Base-by-base conservation (phyloP, 208 protist genomes). In the Leishmania arabica region DNA sequence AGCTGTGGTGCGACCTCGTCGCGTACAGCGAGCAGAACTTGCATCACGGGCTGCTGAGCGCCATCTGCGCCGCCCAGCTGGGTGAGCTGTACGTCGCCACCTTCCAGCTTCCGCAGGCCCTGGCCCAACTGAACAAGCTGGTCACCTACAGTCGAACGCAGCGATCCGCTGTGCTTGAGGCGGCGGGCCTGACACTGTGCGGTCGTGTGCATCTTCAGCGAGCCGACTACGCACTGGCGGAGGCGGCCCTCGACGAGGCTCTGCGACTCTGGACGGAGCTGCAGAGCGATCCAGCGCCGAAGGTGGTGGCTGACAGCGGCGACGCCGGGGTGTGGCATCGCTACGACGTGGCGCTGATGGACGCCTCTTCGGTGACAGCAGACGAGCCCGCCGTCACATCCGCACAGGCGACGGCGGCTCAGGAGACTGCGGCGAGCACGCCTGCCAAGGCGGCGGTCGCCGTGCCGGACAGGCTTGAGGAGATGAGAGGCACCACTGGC, bases 51-150 rank as follows among this genome's bases (percentile, higher is more conserved):
- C 83, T 90, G 45, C 85, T 97, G 65, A 87, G 80, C 64, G 89
- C 88, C 34, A 73, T 98, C 27, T 92, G 86, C 13, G 88, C 88
- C 19, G 80, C 88, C 49, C 92, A 96, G 80, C 89, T 98, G 45
- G 94, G 94, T 31, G 91, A 97, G 85, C 89, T 96, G 64, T 94
- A 96, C 87, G 87, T 97, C 45, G 88, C 93, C 49, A 94, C 91
- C 27, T 90, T 96, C 75, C 93, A 97, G 80, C 86, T 97, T 4
- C 60, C 77, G 13, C 84, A 91, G 37, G 94, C 96, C 6, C 85
- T 92, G 3, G 77, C 86, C 71, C 92, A 95, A 82, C 95, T 98
- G 45, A 83, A 88, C 31, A 82, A 87, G 68, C 77, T 89, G 37
- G 84, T 95, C 7, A 65, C 68, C 40, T 86, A 88, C 73, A 91